Percentiles rank a stretch among this genome's conserved stretches.
These are phyloP conservation scores for Apiotrichum brassicae DNA, from an alignment of 1,284 basidiomycete species.

Conservation along the genomic window DNA sequence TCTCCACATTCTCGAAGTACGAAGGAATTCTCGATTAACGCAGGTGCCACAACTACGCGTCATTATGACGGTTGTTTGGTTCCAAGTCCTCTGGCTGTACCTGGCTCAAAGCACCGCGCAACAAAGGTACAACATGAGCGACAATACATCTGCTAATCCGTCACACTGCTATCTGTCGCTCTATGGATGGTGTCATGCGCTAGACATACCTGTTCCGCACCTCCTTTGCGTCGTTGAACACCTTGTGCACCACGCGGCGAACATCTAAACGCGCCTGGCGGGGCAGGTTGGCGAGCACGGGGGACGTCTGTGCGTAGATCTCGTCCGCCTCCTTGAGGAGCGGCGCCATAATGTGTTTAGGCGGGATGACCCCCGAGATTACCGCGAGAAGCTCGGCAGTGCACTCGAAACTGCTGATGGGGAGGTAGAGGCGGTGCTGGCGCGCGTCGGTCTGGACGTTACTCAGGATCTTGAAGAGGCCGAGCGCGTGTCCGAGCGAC, in stretches of 20 bases:
- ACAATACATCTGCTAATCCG: no score
- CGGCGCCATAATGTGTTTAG: constrained; percentile 3
- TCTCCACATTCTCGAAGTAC: no score
- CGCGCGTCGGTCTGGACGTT: constrained; percentile 46
- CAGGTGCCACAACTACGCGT: no score
- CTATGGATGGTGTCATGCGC: no score
- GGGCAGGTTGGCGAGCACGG: constrained; percentile 39
- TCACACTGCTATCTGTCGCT: no score
- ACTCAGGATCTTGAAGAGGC: constrained; percentile 47
- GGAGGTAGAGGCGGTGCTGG: constrained; percentile 47
- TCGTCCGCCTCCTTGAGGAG: constrained; percentile 25
- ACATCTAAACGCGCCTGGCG: constrained; percentile 37
- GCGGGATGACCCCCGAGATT: constrained; percentile 2
- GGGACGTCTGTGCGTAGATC: constrained; percentile 23
- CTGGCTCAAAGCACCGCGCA: no score
- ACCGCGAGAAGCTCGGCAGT: constrained; percentile 16
- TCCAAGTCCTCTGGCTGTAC: no score
- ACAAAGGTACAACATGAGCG: no score
- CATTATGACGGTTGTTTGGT: no score
- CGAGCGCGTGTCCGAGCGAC: constrained; percentile 47
- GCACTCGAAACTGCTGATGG: constrained; percentile 31
- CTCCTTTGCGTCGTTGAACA: no score
- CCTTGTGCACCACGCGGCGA: constrained; percentile 6
- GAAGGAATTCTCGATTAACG: no score
- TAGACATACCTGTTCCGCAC: no score